These are phyloP conservation scores for Verruconis gallopava DNA, from an alignment of 2,329 filamentous ascomycete species.

Conservation along the genomic window DNA sequence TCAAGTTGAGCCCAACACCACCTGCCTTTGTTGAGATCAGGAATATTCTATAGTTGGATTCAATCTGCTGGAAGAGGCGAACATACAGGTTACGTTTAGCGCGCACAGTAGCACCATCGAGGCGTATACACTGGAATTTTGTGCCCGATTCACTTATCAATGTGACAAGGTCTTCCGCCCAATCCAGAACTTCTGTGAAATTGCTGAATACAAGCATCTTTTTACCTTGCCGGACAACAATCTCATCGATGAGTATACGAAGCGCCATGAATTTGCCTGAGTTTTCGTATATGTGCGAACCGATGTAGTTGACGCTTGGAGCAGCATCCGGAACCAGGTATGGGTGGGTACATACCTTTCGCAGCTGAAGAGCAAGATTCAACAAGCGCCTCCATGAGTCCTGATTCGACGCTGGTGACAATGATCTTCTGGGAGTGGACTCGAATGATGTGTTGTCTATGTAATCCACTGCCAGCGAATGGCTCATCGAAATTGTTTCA, in stretches of 20 bases:
- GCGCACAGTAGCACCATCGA: conserved; percentile 38
- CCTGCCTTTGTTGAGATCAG: conserved; percentile 43
- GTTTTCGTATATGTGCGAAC: conserved; percentile 35
- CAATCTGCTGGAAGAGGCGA: conserved; percentile 37
- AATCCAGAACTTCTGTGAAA: conserved; percentile 39
- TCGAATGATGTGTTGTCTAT: conserved; percentile 14
- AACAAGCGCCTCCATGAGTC: conserved; percentile 37
- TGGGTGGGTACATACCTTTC: conserved; percentile 43
- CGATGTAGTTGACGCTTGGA: conserved; percentile 33
- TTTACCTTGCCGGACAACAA: conserved; percentile 36
- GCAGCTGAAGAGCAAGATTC: conserved; percentile 43
- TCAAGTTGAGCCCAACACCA: conserved; percentile 42
- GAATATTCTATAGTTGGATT: conserved; percentile 39
- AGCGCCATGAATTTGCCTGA: conserved; percentile 45
- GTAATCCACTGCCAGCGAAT: conserved; percentile 17
- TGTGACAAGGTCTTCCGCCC: conserved; percentile 38
- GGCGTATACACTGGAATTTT: conserved; percentile 33
- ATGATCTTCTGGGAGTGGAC: conserved; percentile 6
- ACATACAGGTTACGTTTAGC: conserved; percentile 40
- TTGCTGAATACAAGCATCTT: conserved; percentile 46
- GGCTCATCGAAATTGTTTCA: conserved; percentile 20
- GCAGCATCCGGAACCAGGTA: conserved; percentile 36
- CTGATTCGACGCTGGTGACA: conserved; percentile 13
- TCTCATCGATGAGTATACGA: conserved; percentile 36
- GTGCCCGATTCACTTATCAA: conserved; percentile 30